These are phyloP conservation scores for Sclerotinia minor DNA, from an alignment of 2,329 filamentous ascomycete species.

Conservation along the genomic window DNA sequence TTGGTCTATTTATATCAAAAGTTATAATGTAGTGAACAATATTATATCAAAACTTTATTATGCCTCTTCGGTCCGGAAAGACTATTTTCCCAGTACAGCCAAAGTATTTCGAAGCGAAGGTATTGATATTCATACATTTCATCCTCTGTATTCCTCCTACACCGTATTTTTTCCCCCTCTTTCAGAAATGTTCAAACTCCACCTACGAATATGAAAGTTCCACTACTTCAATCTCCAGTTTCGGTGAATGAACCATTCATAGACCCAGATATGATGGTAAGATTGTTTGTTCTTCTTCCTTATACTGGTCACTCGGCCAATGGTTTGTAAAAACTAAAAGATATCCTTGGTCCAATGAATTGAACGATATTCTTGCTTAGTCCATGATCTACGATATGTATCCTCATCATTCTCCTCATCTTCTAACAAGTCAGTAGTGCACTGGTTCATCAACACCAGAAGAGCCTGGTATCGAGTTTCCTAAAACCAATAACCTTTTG, in stretches of 20 bases:
- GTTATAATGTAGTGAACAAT: not conserved
- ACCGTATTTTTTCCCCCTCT: not conserved
- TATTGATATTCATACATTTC: conserved; percentile 1
- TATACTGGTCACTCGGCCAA: not conserved
- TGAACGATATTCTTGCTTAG: not conserved
- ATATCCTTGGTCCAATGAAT: not conserved
- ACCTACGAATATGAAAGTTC: not conserved
- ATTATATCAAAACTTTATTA: not conserved
- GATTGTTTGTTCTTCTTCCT: not conserved
- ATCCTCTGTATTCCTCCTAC: not conserved
- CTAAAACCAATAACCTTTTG: not conserved
- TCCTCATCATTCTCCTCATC: not conserved
- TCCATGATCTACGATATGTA: too few species aligned
- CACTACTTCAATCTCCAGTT: not conserved
- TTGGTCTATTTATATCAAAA: not conserved
- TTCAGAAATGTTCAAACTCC: not conserved
- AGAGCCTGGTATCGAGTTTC: conserved; percentile 1
- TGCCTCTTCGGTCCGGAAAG: not conserved
- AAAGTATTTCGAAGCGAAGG: conserved; percentile 2
- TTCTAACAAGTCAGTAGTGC: conserved; percentile 1
- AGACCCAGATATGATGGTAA: conserved; percentile 14
- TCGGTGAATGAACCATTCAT: not conserved
- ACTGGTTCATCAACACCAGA: not conserved
- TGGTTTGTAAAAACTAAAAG: not conserved
- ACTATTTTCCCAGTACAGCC: conserved; percentile 4